Conservation (phyloP, 2,329 filamentous ascomycete species). For the Aspergillus terreus region DNA sequence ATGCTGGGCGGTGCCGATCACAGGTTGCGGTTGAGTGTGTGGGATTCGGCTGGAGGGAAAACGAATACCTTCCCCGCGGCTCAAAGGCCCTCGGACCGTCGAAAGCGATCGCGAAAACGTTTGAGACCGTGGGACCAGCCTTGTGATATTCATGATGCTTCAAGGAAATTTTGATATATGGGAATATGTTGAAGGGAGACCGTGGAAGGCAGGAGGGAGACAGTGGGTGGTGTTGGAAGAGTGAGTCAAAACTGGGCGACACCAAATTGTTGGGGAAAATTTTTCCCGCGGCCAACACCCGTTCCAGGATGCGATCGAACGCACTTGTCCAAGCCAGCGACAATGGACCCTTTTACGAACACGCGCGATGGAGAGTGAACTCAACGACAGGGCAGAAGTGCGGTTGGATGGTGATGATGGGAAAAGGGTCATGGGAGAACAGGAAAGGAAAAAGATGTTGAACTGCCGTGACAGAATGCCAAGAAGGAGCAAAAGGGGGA, state of each 20-base stretch:
- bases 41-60: not conserved
- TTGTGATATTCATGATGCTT: conserved; percentile 20
- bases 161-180: not conserved
- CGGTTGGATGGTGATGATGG: not conserved
- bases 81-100: conserved; percentile 4
- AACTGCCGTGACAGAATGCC: not conserved
- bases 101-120: conserved; percentile 11
- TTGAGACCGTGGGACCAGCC: conserved; percentile 18
- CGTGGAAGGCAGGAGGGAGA: too few species aligned
- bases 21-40: not conserved
- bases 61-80: conserved; percentile 3
- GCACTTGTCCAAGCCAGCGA: not conserved
- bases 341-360: too few species aligned
- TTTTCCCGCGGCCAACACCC: not conserved
- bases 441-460: conserved; percentile 4
- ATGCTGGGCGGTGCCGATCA: conserved; percentile 7
- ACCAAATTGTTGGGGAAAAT: not conserved
- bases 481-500: not conserved
- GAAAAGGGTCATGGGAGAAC: conserved; percentile 3
- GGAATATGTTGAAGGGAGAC: not conserved
- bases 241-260: not conserved
- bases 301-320: not conserved
- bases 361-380: too few species aligned
- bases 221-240: conserved; percentile 1
- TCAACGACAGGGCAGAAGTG: too few species aligned